Evolutionary conservation across 2,329 filamentous ascomycete genomes (phyloP), one percentile per base, ranked within the genome.

Genomic region (Lojkania enalia): DNA sequence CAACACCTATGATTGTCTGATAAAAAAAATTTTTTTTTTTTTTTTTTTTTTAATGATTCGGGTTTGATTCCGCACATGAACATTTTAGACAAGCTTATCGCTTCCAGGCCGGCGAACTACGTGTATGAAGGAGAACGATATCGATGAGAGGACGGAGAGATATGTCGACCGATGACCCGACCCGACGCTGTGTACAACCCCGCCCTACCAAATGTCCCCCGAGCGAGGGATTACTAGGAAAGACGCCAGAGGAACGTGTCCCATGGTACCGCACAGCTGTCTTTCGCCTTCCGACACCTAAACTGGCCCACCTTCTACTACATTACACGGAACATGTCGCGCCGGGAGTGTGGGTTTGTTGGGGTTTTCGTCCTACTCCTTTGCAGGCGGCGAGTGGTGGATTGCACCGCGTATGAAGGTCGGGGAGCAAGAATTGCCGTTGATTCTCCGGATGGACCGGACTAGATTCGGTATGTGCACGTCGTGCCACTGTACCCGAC

Each of bases 281-380:
- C 11, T 16, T 16, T 51, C 51, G 48, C 51, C 47, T 49, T 36
- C 14, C 13, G 9, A 5, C 23, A 30, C 48, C 35, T 16, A 48
- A 42, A 19, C 31, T 19, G 35, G 21, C 7, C 7, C 6, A 19
- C n/a, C 29, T 14, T n/a, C 32, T 44, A 35, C 39, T 30, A 47
- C 46, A 29, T 44, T 39, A 33, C 46, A 46, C 45, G 32, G 39
- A 29, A 50, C 44, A 27, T 47, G 49, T 43, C 47, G 44, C 37
- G 23, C 47, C 52, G 37, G 36, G 23, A 35, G 44, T 27, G 12
- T 36, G 52, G 52, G 30, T 16, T 21, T 20, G 13, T 5, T 14
- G 7, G 16, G 5, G 4, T 13, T 46, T 15, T 35, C 20, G 16
- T 31, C 6, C 35, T 30, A 29, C n/a, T 39, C 2, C 42, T 37